Evolutionary conservation across 805 yeast species (phyloP).

Genomic region (Metschnikowia lachancei): DNA sequence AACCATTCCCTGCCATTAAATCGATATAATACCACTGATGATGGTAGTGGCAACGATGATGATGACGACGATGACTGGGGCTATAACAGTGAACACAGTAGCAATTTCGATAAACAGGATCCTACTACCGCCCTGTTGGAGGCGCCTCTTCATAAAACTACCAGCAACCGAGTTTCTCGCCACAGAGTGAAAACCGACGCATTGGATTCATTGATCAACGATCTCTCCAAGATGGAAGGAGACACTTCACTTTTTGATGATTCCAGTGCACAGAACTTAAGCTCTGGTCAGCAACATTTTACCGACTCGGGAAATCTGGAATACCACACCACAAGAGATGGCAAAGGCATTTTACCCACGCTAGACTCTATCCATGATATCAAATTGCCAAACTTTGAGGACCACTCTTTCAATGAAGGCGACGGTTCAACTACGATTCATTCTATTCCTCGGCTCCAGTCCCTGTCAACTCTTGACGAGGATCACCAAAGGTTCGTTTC

Average conservation of each 20-base stretch:
- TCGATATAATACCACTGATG: no score
- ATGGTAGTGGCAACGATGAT: background rate
- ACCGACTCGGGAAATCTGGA: conserved; percentile 7
- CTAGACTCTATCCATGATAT: conserved; percentile 25
- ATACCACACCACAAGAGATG: conserved; percentile 2
- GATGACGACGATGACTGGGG: conserved; percentile 29
- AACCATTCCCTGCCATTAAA: background rate
- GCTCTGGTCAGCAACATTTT: background rate
- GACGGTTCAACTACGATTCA: background rate
- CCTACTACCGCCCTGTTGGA: background rate
- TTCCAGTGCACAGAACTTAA: background rate
- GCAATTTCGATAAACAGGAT: conserved; percentile 14
- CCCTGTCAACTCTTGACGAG: conserved; percentile 2
- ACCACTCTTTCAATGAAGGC: conserved; percentile 16
- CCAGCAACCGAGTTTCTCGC: conserved; percentile 6
- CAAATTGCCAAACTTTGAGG: conserved; percentile 31
- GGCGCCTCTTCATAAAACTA: conserved; percentile 3
- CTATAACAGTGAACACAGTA: conserved; percentile 24
- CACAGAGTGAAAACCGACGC: conserved; percentile 27
- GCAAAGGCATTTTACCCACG: conserved; percentile 21
- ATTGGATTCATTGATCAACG: conserved; percentile 38
- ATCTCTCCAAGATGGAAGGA: conserved; percentile 27
- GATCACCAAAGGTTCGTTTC: conserved; percentile 15
- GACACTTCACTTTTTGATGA: conserved; percentile 4
- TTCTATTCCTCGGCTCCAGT: background rate